A percentile compares a stretch with the other conserved stretches of the same genome.
Evolutionary conservation across 140 eudicot species (phyloP).

Genomic region (Cichorium intybus): DNA sequence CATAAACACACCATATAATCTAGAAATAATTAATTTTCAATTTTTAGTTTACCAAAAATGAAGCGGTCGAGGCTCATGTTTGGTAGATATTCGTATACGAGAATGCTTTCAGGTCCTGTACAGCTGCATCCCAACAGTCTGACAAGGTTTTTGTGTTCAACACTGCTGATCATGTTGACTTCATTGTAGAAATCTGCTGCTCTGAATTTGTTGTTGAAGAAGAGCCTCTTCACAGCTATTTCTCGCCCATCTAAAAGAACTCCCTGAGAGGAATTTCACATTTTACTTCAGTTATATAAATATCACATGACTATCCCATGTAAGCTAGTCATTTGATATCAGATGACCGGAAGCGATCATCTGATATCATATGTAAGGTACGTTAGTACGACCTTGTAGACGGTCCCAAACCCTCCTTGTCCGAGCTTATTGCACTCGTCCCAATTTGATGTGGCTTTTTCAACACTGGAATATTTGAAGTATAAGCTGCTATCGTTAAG

Average conservation of each 20-base stretch:
- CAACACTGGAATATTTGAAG: conserved; percentile 64
- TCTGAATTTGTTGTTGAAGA: conserved; percentile 72
- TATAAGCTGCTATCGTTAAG: conserved; percentile 68
- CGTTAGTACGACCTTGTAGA: conserved; percentile 51
- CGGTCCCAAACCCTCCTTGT: conserved; percentile 76
- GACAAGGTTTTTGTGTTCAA: conserved; percentile 81
- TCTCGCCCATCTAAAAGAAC: conserved; percentile 71
- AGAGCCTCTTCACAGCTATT: conserved; percentile 88
- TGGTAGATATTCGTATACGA: conserved; percentile 61
- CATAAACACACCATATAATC: neutral
- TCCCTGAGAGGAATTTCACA: conserved; percentile 39
- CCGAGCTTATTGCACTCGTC: conserved; percentile 69
- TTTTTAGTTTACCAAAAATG: conserved; percentile 71
- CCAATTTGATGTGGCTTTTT: conserved; percentile 61
- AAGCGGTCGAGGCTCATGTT: conserved; percentile 73
- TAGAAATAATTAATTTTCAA: too few relatives aligned
- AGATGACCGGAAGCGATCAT: too few relatives aligned
- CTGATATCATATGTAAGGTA: too few relatives aligned
- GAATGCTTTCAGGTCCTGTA: conserved; percentile 90
- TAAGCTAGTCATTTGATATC: neutral
- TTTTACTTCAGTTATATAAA: neutral
- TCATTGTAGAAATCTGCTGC: conserved; percentile 89
- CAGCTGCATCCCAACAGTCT: conserved; percentile 88
- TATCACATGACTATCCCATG: too few relatives aligned
- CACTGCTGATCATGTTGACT: conserved; percentile 81